These are phyloP conservation scores for Podaxis mareebaensis DNA, from an alignment of 768 basidiomycete species.

Conservation along the genomic window DNA sequence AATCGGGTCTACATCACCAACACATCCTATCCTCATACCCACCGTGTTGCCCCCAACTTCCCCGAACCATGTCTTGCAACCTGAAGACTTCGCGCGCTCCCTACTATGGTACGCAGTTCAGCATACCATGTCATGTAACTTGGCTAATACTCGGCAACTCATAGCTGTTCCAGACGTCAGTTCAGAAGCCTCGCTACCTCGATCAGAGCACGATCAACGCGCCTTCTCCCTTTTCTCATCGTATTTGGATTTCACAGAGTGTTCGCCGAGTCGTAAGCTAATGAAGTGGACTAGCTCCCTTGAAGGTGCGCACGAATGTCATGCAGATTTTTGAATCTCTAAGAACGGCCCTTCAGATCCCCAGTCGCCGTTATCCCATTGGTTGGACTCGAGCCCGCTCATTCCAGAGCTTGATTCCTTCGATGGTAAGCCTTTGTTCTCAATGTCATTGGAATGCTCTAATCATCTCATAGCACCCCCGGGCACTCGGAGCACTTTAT, in stretches of 20 bases:
- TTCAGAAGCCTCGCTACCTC: constrained; percentile 1
- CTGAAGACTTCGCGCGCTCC: background rate
- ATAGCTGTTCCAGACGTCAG: background rate
- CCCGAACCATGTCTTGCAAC: background rate
- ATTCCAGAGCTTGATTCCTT: constrained; percentile 27
- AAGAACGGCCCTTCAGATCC: constrained; percentile 16
- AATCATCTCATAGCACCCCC: background rate
- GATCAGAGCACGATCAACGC: constrained; percentile 1
- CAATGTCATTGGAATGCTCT: background rate
- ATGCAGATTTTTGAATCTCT: background rate
- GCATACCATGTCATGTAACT: background rate
- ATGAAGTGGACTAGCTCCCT: background rate
- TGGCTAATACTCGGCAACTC: background rate
- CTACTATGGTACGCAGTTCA: constrained; percentile 3
- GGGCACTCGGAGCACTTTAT: constrained; percentile 7
- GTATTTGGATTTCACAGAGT: background rate
- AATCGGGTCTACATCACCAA: constrained; percentile 16
- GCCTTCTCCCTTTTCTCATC: background rate
- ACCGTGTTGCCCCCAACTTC: background rate
- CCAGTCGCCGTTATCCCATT: constrained; percentile 24
- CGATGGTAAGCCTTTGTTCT: constrained; percentile 16
- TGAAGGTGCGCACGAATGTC: background rate
- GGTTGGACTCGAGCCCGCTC: constrained; percentile 26
- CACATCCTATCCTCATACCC: constrained; percentile 4
- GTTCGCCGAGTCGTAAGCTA: background rate